These are phyloP conservation scores for Tricholoma matsutake DNA, from an alignment of 768 basidiomycete species.

Conservation along the genomic window DNA sequence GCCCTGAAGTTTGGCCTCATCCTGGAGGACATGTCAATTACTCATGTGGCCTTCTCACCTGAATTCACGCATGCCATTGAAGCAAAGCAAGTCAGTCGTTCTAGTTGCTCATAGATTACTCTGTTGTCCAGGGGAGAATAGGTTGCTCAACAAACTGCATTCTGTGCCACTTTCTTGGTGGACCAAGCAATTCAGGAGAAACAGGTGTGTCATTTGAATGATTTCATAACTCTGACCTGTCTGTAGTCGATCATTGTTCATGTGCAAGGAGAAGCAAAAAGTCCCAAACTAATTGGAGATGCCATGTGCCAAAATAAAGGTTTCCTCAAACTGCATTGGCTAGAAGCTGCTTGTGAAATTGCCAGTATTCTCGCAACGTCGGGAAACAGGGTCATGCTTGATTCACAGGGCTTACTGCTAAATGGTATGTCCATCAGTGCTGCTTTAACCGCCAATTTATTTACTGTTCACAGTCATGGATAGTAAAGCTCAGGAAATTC, in stretches of 20 bases:
- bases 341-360: conserved; percentile 97
- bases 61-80: conserved; percentile 98
- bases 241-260: conserved; percentile 92
- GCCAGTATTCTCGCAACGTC: conserved; percentile 74
- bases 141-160: conserved; percentile 99
- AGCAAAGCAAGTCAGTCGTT: conserved; percentile 70
- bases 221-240: conserved; percentile 12
- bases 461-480: conserved; percentile 46
- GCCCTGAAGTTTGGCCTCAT: conserved; percentile 89
- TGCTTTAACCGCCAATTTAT: background rate
- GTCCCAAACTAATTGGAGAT: conserved; percentile 95
- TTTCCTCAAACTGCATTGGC: conserved; percentile 87
- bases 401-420: conserved; percentile 84
- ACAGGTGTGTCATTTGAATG: conserved; percentile 46
- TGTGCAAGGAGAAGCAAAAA: conserved; percentile 94
- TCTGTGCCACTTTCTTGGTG: conserved; percentile 95
- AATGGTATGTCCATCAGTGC: conserved; percentile 63
- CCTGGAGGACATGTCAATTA: conserved; percentile 97
- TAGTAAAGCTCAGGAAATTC: conserved; percentile 56
- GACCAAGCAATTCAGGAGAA: conserved; percentile 99
- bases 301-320: conserved; percentile 95
- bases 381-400: conserved; percentile 94
- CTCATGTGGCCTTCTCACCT: conserved; percentile 96
- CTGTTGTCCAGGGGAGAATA: conserved; percentile 29
- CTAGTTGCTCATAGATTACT: background rate